A percentile compares a stretch with the other conserved stretches of the same genome.
These are phyloP conservation scores for Penicillium parvum DNA, from an alignment of 495 filamentous ascomycete genomes.

Conservation along the genomic window DNA sequence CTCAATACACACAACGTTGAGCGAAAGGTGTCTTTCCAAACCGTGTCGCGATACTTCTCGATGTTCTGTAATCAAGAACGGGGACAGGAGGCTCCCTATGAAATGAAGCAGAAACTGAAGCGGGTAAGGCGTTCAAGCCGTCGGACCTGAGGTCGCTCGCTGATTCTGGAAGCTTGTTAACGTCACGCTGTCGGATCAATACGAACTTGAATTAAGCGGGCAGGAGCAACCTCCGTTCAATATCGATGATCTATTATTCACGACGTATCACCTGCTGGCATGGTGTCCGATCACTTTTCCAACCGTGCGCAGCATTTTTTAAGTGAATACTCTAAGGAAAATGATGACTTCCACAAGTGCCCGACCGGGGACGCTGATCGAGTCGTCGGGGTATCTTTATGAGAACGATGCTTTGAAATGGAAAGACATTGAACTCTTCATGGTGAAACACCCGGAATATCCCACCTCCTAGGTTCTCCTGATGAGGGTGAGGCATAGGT, in stretches of 20 bases:
- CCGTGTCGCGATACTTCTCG: background rate
- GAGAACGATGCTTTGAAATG: slow-evolving; percentile 21
- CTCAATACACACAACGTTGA: slow-evolving; percentile 3
- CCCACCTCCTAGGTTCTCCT: slow-evolving; percentile 18
- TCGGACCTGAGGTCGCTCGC: background rate
- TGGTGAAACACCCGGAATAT: slow-evolving; percentile 21
- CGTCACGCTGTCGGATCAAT: slow-evolving; percentile 3
- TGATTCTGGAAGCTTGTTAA: slow-evolving; percentile 3
- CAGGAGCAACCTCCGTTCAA: slow-evolving; percentile 1
- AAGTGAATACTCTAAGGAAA: slow-evolving; percentile 22
- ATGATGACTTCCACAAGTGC: slow-evolving; percentile 23
- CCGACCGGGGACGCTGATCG: slow-evolving; percentile 14
- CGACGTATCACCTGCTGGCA: slow-evolving; percentile 13
- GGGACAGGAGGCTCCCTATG: slow-evolving; percentile 2
- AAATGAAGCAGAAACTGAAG: slow-evolving; percentile 4
- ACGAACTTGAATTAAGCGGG: slow-evolving; percentile 5
- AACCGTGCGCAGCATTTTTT: slow-evolving; percentile 11
- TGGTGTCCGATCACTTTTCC: slow-evolving; percentile 11
- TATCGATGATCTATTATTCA: slow-evolving; percentile 17
- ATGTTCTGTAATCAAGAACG: slow-evolving; percentile 6
- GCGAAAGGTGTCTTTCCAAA: slow-evolving; percentile 1
- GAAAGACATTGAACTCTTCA: slow-evolving; percentile 25
- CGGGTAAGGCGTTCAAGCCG: background rate
- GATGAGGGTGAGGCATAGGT: slow-evolving; percentile 18
- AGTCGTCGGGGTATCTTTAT: slow-evolving; percentile 17